Conservation (phyloP, 192 early-diverging fungal genomes). For the Glomus cerebriforme region DNA sequence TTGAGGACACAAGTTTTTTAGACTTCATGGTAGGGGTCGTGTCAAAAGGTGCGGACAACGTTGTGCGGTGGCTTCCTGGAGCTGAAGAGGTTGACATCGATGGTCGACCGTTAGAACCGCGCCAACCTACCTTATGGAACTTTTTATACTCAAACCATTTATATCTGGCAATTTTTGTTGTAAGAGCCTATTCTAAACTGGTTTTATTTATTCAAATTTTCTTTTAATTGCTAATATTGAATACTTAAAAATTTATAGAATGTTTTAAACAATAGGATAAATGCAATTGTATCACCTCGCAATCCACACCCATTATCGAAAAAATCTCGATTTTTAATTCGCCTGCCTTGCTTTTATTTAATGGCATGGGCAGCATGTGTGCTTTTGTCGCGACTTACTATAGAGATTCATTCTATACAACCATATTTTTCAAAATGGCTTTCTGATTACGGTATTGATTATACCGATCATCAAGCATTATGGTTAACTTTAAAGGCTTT, state of each 20-base stretch:
- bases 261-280: constrained; percentile 51
- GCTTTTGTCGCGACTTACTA: constrained; percentile 33
- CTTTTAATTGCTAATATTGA: background rate
- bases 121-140: constrained; percentile 30
- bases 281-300: constrained; percentile 52
- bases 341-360: constrained; percentile 47
- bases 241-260: constrained; percentile 33
- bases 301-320: constrained; percentile 45
- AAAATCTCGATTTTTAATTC: constrained; percentile 42
- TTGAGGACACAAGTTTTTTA: constrained; percentile 1
- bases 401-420: background rate
- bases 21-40: constrained; percentile 9
- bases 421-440: constrained; percentile 10
- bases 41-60: constrained; percentile 6
- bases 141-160: constrained; percentile 27
- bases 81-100: background rate
- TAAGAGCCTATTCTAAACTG: background rate
- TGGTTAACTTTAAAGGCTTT: constrained; percentile 30
- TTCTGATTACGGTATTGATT: constrained; percentile 3
- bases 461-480: constrained; percentile 36
- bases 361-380: constrained; percentile 41
- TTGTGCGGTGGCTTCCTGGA: constrained; percentile 5
- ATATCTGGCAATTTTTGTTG: constrained; percentile 30
- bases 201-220: too few species aligned
- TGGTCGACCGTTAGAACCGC: constrained; percentile 6